Evolutionary conservation across 306 rosid species (phyloP).

Genomic region (Pyrus communis): DNA sequence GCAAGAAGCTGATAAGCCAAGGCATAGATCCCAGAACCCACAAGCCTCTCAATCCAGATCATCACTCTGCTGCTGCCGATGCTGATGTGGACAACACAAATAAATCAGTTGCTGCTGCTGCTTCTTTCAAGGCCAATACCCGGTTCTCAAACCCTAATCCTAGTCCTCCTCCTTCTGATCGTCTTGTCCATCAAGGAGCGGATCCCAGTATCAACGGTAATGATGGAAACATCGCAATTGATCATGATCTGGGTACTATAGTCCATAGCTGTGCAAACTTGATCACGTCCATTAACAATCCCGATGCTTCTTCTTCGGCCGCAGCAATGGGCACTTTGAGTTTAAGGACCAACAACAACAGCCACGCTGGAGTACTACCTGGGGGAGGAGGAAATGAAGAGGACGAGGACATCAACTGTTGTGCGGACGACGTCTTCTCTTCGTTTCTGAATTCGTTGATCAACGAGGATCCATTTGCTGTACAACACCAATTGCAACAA

Average conservation of each 20-base stretch:
- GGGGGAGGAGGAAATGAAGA: constrained; percentile 11
- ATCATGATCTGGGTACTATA: not conserved
- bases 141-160: constrained; percentile 4
- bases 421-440: constrained; percentile 56
- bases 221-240: not conserved
- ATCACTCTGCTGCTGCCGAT: not conserved
- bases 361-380: not conserved
- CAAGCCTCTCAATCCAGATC: constrained; percentile 45
- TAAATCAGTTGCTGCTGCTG: not conserved
- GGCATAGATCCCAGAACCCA: constrained; percentile 93
- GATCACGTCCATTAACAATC: not conserved
- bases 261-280: constrained; percentile 7
- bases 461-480: constrained; percentile 56
- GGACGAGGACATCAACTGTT: constrained; percentile 27
- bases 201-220: not conserved
- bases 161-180: not conserved
- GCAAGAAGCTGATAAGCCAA: constrained; percentile 80
- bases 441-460: constrained; percentile 70
- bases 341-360: constrained; percentile 7
- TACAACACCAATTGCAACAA: constrained; percentile 17
- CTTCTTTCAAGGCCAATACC: not conserved
- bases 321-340: constrained; percentile 7
- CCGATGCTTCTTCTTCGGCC: not conserved
- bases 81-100: not conserved
- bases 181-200: not conserved